phyloP scores from a whole-genome alignment of 2,329 filamentous ascomycete species.

The Blastomyces parvus region DNA sequence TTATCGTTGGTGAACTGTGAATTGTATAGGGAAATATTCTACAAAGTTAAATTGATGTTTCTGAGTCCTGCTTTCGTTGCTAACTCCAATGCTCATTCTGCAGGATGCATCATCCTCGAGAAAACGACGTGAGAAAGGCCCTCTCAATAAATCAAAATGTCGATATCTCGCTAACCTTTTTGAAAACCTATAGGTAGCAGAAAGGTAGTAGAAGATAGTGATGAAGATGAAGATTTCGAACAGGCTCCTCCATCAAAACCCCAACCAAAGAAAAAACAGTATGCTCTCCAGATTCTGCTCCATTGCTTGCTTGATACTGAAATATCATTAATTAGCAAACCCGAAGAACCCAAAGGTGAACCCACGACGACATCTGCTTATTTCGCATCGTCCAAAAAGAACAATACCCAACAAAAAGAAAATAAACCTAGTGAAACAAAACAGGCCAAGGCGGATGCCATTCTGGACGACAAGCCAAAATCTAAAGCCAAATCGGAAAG shows the following conservation, averaged over 20 bases:
- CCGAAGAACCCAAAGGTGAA: conserved; percentile 44
- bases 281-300: conserved; percentile 21
- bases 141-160: neutral
- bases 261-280: conserved; percentile 41
- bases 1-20: conserved; percentile 2
- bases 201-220: conserved; percentile 71
- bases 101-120: conserved; percentile 24
- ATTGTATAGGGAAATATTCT: conserved; percentile 5
- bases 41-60: neutral
- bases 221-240: conserved; percentile 56
- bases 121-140: conserved; percentile 27
- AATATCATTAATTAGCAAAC: conserved; percentile 31
- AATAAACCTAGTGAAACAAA: conserved; percentile 19
- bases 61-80: neutral
- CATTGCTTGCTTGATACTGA: conserved; percentile 6
- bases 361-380: conserved; percentile 54
- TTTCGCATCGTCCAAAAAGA: conserved; percentile 51
- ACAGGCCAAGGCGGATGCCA: conserved; percentile 20
- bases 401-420: conserved; percentile 36
- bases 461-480: conserved; percentile 30
- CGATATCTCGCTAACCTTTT: conserved; percentile 8
- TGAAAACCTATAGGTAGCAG: conserved; percentile 37
- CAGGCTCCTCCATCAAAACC: conserved; percentile 31
- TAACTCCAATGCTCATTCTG: conserved; percentile 6
- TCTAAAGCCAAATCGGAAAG: conserved; percentile 31